Percentiles rank a stretch among this genome's conserved stretches.
Conservation (phyloP, 371 early-diverging fungal genomes). For the Rhizopus delemar region DNA sequence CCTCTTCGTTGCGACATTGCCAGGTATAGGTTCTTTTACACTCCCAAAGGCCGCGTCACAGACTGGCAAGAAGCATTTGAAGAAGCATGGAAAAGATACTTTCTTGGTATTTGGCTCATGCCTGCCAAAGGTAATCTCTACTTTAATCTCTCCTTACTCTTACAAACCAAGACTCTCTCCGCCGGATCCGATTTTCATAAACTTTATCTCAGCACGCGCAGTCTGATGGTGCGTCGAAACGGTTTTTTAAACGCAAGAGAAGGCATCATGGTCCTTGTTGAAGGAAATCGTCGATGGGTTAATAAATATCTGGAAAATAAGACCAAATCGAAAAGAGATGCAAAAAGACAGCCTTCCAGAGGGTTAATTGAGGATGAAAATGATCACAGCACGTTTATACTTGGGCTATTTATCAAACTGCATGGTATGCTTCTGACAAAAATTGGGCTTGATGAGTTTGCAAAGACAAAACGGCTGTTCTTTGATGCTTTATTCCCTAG, state of each 20-base stretch:
- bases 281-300: constrained; percentile 48
- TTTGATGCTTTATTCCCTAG: constrained; percentile 36
- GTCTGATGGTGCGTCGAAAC: constrained; percentile 52
- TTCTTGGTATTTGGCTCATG: constrained; percentile 58
- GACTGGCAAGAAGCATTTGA: constrained; percentile 29
- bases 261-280: constrained; percentile 44
- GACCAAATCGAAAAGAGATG: constrained; percentile 8
- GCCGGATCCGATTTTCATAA: constrained; percentile 35
- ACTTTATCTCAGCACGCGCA: constrained; percentile 44
- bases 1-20: constrained; percentile 61
- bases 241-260: constrained; percentile 51
- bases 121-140: constrained; percentile 58
- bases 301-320: constrained; percentile 12
- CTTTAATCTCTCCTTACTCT: constrained; percentile 41
- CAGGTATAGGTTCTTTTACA: constrained; percentile 59
- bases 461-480: constrained; percentile 35
- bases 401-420: constrained; percentile 53
- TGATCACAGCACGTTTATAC: constrained; percentile 20
- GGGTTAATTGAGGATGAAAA: constrained; percentile 3
- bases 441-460: constrained; percentile 63
- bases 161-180: constrained; percentile 13
- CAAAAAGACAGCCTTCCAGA: constrained; percentile 6
- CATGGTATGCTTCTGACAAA: constrained; percentile 71
- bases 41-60: constrained; percentile 10
- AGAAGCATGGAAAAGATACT: constrained; percentile 57